These are phyloP conservation scores for Mortierella hygrophila DNA, from an alignment of 192 early-diverging fungal genomes.

Conservation along the genomic window DNA sequence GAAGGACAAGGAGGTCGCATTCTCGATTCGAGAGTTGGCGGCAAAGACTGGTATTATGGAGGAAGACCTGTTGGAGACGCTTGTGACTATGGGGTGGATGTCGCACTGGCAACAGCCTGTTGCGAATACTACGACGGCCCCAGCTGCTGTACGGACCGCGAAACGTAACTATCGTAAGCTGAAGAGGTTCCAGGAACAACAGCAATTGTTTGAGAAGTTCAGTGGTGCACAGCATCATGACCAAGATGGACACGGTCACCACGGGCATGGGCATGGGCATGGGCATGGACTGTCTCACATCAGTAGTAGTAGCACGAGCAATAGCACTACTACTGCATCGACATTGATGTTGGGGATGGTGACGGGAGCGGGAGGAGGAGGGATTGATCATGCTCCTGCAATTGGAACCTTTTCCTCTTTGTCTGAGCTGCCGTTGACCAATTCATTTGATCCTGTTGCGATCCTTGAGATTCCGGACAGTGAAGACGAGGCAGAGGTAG, in stretches of 20 bases:
- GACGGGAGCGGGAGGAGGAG: neutral
- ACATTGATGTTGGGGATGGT: neutral
- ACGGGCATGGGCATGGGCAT: neutral
- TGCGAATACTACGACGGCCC: neutral
- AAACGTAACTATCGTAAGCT: slow-evolving; percentile 36
- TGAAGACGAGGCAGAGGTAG: slow-evolving; percentile 18
- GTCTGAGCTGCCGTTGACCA: neutral
- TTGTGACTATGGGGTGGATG: slow-evolving; percentile 72
- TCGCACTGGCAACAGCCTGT: slow-evolving; percentile 61
- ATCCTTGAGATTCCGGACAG: slow-evolving; percentile 39
- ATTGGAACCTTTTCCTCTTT: neutral
- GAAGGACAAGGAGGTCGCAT: slow-evolving; percentile 27
- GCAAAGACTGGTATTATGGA: slow-evolving; percentile 73
- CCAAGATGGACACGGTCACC: neutral
- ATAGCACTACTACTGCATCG: neutral
- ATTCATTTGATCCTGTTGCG: slow-evolving; percentile 30
- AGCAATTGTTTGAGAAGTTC: slow-evolving; percentile 28
- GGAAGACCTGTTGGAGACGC: slow-evolving; percentile 78
- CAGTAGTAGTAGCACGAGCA: neutral
- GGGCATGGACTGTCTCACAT: neutral
- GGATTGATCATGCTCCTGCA: neutral
- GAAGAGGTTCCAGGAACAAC: slow-evolving; percentile 45
- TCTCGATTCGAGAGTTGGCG: slow-evolving; percentile 67
- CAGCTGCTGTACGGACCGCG: slow-evolving; percentile 18
- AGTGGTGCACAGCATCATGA: slow-evolving; percentile 2